Base-by-base conservation (phyloP, 768 basidiomycete genomes). In the Hericium alpestre region DNA sequence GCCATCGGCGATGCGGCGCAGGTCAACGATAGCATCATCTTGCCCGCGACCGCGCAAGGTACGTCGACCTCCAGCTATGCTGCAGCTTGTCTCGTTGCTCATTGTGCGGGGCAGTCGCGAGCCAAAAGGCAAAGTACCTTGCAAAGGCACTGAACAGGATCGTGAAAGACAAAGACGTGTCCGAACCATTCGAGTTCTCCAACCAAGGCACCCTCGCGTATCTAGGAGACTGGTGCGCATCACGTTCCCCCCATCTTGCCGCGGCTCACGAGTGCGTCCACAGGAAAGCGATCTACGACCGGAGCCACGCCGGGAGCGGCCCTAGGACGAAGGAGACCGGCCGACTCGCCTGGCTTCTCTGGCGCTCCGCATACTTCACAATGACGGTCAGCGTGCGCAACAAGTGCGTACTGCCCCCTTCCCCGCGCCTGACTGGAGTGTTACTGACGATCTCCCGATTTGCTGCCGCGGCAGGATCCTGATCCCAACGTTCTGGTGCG, bases 41-140 rank as follows among this genome's bases (percentile, higher is more conserved):
- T 93, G 10, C 90, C 92, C 11, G 89, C 92, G 1, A 93, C 91
- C 16, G 90, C 92, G 3, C 91, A 93, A 79, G 87, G 85, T 77
- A 6, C 13, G 67, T 58, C 56, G 62, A 10, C n/a, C 22, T 32
- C 56, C 50, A 9, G 59, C 50, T 62, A 53, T 18, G 50, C 57
- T 25, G 55, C 59, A 62, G 27, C 32, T 32, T 10, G 38, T 16
- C 18, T 15, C 58, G 52, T 32, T 32, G 32, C 32, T 32, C 32
- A 32, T 10, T 32, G 4, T 6, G 32, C 8, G 32, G 37, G 55
- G 13, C 56, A 87, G 89, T 91, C 22, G 88, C 89, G 5, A 80
- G 80, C 63, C 89, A 91, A 65, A 83, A 90, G 68, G 89, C 79
- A 6, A 79, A 75, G 61, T 88, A 87, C 63, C 65, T 90, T 23